Evolutionary conservation across 2,329 filamentous ascomycete species (phyloP), one percentile per base, ranked within the genome.

Genomic region (Fusarium tricinctum): DNA sequence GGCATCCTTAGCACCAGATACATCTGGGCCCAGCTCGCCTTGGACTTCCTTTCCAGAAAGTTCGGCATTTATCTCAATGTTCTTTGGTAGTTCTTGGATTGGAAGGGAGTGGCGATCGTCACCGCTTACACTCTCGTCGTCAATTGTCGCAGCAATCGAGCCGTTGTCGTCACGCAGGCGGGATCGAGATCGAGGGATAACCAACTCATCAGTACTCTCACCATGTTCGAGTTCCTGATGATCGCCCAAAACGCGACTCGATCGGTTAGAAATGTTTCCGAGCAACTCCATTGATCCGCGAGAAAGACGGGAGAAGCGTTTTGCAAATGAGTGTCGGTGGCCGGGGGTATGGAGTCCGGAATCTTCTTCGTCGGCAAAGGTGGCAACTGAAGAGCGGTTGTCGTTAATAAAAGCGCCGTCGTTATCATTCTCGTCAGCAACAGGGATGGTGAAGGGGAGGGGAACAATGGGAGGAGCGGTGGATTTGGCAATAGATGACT

Each of bases 351-450:
- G 43, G 53, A 62, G 38, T 12, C 54, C 52, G 22, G 78, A 73
- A n/a, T 84, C 84, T 13, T 84, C 84, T 28, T 89, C 84, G 58
- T 91, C 89, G 17, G 90, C 89, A 72, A 91, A 85, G 0, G 91
- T 91, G 5, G 90, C 92, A 20, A 92, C 83, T 3, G 92, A 92
- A 4, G 90, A 93, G 28, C 84, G 80, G 20, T 85, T 84, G 17
- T 83, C 82, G 8, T 85, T 81, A 3, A 75, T 73, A 14, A 65
- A 39, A 23, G 79, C 75, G 6, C 83, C 79, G 2, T 82, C 78
- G 14, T 83, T n/a, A 12, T 56, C 79, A 13, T 83, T n/a, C 5
- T 63, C 79, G 3, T 82, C 79, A 14, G 81, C 79, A 20, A 78
- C 77, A 1, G 88, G 88, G 2, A 92, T 81, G 12, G 76, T 84